phyloP scores from a whole-genome alignment of 202 grass and related monocot genomes.

The Thinopyrum obtusiflorum region DNA sequence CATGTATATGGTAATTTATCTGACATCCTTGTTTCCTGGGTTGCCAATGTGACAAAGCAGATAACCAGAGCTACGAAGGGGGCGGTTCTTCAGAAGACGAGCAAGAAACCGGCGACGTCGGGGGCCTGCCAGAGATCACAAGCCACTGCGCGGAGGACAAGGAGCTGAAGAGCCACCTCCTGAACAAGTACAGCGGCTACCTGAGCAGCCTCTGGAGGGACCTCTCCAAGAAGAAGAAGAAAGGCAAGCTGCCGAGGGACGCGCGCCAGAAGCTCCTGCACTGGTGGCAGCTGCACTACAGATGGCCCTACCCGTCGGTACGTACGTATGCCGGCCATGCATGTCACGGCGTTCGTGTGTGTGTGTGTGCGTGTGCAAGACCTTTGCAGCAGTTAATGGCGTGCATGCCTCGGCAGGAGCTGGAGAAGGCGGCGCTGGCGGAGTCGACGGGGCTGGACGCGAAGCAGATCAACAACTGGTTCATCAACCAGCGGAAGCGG shows the following conservation, averaged over 20 bases:
- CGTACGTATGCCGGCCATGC: background rate
- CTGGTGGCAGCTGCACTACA: constrained; percentile 94
- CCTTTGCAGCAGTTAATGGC: background rate
- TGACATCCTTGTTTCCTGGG: background rate
- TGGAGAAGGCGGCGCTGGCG: constrained; percentile 64
- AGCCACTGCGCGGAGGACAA: constrained; percentile 47
- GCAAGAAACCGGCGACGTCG: constrained; percentile 27
- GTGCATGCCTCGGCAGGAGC: constrained; percentile 39
- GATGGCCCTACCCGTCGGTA: constrained; percentile 97
- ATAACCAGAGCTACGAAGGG: constrained; percentile 34
- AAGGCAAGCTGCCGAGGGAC: constrained; percentile 89
- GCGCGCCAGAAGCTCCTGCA: constrained; percentile 80
- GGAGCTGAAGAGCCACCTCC: constrained; percentile 67
- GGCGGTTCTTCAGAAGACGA: constrained; percentile 62
- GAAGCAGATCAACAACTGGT: constrained; percentile 98
- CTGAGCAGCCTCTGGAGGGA: constrained; percentile 82
- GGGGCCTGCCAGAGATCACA: constrained; percentile 14
- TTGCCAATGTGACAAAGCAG: constrained; percentile 14
- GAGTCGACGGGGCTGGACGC: constrained; percentile 76
- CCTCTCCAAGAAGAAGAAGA: constrained; percentile 97
- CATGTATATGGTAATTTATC: too few species aligned
- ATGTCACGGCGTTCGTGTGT: background rate
- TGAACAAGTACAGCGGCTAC: constrained; percentile 84
- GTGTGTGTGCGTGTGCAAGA: too few species aligned
- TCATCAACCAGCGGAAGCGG: constrained; percentile 95